These are phyloP conservation scores for Leonotis leonurus DNA, from an alignment of 257 asterid species.

Conservation along the genomic window DNA sequence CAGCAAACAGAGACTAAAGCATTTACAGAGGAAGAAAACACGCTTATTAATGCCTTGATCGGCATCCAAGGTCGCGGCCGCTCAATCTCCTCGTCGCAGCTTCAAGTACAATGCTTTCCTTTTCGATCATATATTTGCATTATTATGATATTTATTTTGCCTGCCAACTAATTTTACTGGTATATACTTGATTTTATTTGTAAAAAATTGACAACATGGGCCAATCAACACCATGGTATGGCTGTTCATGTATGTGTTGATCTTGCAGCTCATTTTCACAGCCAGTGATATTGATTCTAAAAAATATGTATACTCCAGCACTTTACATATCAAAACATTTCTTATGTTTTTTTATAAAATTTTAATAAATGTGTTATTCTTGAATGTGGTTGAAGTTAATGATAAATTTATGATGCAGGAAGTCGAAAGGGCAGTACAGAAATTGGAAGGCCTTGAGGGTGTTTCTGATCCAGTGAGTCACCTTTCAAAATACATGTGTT, in stretches of 20 bases:
- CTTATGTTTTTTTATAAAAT: too few species aligned
- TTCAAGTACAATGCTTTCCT: slow-evolving; percentile 31
- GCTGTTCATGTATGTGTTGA: too few species aligned
- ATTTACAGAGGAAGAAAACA: slow-evolving; percentile 49
- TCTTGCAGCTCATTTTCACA: neutral
- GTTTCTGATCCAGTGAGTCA: slow-evolving; percentile 67
- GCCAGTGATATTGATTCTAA: too few species aligned
- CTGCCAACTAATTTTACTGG: neutral
- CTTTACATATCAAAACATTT: too few species aligned
- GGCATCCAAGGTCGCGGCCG: slow-evolving; percentile 94
- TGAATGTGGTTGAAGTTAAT: neutral
- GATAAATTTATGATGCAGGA: slow-evolving; percentile 45
- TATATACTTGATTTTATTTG: too few species aligned
- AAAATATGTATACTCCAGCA: too few species aligned
- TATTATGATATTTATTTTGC: neutral
- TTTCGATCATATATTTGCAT: neutral
- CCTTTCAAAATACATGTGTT: neutral
- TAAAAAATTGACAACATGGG: neutral
- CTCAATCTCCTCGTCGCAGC: slow-evolving; percentile 59
- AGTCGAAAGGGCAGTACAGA: slow-evolving; percentile 66
- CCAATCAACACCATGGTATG: neutral
- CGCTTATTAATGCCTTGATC: slow-evolving; percentile 61
- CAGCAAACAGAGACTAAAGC: slow-evolving; percentile 20
- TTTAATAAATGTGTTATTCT: too few species aligned
- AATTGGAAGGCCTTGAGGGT: slow-evolving; percentile 63